Conservation (phyloP, 75 land plant species). For the Gnetum montanum region DNA sequence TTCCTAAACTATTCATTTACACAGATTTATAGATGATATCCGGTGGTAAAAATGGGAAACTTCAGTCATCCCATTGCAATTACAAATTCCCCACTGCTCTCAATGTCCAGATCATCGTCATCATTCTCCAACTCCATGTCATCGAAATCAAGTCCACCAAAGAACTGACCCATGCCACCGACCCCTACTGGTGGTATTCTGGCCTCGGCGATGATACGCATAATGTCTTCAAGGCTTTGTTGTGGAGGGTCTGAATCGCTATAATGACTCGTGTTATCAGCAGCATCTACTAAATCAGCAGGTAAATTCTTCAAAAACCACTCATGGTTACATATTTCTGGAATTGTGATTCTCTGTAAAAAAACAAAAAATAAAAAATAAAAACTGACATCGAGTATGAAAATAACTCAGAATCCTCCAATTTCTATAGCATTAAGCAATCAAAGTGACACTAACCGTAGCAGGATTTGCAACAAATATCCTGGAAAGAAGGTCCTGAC, state of each 20-base stretch:
- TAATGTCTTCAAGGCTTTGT: constrained; percentile 72
- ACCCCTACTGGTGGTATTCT: constrained; percentile 54
- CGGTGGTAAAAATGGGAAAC: no score
- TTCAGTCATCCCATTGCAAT: constrained; percentile 48
- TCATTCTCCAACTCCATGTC: constrained; percentile 43
- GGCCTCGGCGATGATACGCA: constrained; percentile 73
- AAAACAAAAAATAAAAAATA: no score
- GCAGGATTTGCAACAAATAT: constrained; percentile 92
- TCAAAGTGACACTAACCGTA: constrained; percentile 34
- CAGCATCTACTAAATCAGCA: constrained; percentile 59
- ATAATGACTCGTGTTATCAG: constrained; percentile 29
- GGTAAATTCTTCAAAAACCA: constrained; percentile 92
- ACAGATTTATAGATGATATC: no score
- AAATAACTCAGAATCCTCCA: neutral
- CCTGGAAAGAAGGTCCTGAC: constrained; percentile 74
- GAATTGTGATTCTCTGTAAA: constrained; percentile 78
- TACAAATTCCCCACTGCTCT: constrained; percentile 81
- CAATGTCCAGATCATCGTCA: constrained; percentile 63
- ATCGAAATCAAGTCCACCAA: constrained; percentile 50
- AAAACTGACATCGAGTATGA: neutral
- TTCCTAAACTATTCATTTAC: no score
- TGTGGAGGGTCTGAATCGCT: constrained; percentile 63
- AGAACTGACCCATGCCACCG: constrained; percentile 19
- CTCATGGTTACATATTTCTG: constrained; percentile 72
- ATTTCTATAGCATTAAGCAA: neutral